Evolutionary conservation across 1,284 basidiomycete species (phyloP).

Genomic region (Calocybe gambosa): DNA sequence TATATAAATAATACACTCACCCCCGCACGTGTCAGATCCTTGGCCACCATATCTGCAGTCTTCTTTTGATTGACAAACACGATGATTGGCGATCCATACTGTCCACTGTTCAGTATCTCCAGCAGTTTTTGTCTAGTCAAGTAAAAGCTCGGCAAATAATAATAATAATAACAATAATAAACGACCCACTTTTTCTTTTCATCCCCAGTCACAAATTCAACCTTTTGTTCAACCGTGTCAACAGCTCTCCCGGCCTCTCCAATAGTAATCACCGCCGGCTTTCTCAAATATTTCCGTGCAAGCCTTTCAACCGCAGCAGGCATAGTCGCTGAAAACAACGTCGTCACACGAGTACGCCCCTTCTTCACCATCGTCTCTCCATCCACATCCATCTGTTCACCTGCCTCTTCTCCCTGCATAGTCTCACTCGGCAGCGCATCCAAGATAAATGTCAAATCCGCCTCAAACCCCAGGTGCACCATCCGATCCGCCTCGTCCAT

Average conservation of each 20-base stretch:
- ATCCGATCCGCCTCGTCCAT: slow-evolving; percentile 99
- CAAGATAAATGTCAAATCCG: slow-evolving; percentile 90
- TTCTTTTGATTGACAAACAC: slow-evolving; percentile 99
- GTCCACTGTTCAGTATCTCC: slow-evolving; percentile 84
- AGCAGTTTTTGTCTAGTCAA: slow-evolving; percentile 69
- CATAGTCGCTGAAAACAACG: slow-evolving; percentile 98
- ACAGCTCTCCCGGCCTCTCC: slow-evolving; percentile 97
- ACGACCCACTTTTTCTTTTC: slow-evolving; percentile 85
- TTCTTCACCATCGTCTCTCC: slow-evolving; percentile 60
- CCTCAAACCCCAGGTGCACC: slow-evolving; percentile 97
- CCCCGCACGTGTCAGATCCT: slow-evolving; percentile 82
- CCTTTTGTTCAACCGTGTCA: slow-evolving; percentile 94
- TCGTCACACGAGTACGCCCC: slow-evolving; percentile 81
- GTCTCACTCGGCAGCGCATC: slow-evolving; percentile 86
- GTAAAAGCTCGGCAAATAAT: slow-evolving; percentile 5
- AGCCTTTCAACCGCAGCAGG: slow-evolving; percentile 92
- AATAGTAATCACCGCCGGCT: slow-evolving; percentile 94
- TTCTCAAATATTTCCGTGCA: slow-evolving; percentile 88
- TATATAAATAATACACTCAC: too few species aligned
- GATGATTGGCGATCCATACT: slow-evolving; percentile 88
- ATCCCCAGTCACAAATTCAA: slow-evolving; percentile 90
- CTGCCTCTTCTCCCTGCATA: slow-evolving; percentile 77
- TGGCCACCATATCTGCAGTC: slow-evolving; percentile 94
- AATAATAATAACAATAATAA: neutral
- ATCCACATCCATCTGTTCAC: slow-evolving; percentile 62